Base-by-base conservation (phyloP, 164 flowering plant species). In the Warburgia ugandensis region DNA sequence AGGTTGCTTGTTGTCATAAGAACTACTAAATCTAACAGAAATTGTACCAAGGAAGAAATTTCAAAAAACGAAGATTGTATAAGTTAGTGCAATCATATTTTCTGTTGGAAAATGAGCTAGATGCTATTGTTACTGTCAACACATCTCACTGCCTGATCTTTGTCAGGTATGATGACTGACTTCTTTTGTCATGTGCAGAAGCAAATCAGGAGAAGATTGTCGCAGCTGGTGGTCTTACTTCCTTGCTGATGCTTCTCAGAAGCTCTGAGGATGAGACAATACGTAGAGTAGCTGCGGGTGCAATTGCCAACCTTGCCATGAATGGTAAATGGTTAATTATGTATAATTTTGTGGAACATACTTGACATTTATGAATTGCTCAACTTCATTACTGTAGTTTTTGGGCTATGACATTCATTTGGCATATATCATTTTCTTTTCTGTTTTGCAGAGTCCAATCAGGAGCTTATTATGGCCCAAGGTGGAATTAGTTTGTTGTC, bases 261-360 rank as follows among this genome's bases (percentile, higher is more conserved):
- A 76, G 72, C 68, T 71, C 89, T 3, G 77, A 79, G 49, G 95
- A 88, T 75, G 96, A 88, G 64, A 82, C 78, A 44, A 74, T 92
- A 55, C 89, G 79, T 41, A 77, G 96, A 73, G 95, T 88, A 67
- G 96, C 95, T 21, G 94, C 96, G 6, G 99, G 96, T 56, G 99
- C 99, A 45, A 77, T 92, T 51, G 97, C 99, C 23, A 92, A 88
- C 68, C 94, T 92, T 42, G 97, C 96, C 53, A 86, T 92, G 99
- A 92, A 81, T 67, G 94, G 99, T 92, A 70, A 63, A 35, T 36
- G 29, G n/a, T 17, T 22, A 1, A 20, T n/a, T n/a, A 48, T 19
- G 7, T 3, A 37, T 37, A 37, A 37, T 6, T 37, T 3, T 11
- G 41, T 14, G 17, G 17, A 14, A 37, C 17, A 13, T 45, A 23